Percentiles rank a stretch among this genome's conserved stretches.
phyloP scores from a whole-genome alignment of 2,329 filamentous ascomycete genomes.

The Chrysoporthe deuterocubensis region DNA sequence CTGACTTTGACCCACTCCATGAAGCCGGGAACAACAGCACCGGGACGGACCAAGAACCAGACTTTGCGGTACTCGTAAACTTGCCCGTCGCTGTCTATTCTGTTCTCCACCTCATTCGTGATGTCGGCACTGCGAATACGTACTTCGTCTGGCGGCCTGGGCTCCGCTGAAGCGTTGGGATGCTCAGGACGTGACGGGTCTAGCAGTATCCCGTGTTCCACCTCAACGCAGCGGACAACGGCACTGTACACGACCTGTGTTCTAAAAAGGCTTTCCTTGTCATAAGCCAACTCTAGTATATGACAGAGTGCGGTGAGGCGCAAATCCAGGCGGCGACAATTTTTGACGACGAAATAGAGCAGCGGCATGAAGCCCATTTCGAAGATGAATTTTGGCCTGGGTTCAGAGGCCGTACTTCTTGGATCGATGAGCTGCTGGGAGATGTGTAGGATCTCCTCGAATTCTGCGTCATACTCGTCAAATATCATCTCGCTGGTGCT shows the following conservation, averaged over 20 bases:
- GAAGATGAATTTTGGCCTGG: conserved; percentile 42
- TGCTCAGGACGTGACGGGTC: conserved; percentile 16
- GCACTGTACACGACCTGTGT: conserved; percentile 39
- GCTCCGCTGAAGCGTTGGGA: background rate
- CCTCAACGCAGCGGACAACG: conserved; percentile 38
- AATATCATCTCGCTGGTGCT: conserved; percentile 39
- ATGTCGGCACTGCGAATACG: conserved; percentile 16
- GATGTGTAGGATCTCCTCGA: conserved; percentile 43
- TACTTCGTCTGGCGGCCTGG: conserved; percentile 16
- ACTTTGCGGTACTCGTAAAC: conserved; percentile 17
- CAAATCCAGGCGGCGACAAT: conserved; percentile 47
- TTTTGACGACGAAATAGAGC: conserved; percentile 46
- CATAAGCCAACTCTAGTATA: conserved; percentile 36
- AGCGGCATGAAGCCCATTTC: conserved; percentile 48
- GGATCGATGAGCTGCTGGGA: conserved; percentile 30
- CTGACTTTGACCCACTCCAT: conserved; percentile 19
- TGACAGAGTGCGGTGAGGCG: conserved; percentile 44
- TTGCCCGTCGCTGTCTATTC: conserved; percentile 6
- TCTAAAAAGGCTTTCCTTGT: conserved; percentile 47
- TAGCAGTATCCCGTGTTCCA: conserved; percentile 41
- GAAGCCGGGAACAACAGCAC: conserved; percentile 17
- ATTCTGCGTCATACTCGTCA: conserved; percentile 41
- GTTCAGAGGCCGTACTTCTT: conserved; percentile 27
- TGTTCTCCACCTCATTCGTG: conserved; percentile 12
- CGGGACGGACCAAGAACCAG: conserved; percentile 14